Evolutionary conservation across 2,329 filamentous ascomycete genomes (phyloP).

Genomic region (Cryoendolithus antarcticus): DNA sequence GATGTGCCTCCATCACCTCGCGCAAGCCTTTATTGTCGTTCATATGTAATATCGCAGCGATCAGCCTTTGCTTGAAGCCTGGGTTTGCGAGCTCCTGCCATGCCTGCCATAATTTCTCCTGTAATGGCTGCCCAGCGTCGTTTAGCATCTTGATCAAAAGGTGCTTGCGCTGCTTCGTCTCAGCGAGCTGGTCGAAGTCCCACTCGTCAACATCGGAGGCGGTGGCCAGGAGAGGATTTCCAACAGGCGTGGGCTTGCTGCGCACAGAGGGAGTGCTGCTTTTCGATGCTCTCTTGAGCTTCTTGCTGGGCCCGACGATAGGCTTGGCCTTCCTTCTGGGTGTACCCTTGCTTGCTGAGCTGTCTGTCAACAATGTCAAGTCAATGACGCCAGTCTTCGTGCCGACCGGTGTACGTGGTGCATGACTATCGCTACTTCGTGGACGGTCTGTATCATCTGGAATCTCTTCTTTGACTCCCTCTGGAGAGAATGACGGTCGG

Average conservation of each 20-base stretch:
- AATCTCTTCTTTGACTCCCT: background rate
- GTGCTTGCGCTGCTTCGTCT: conserved; percentile 29
- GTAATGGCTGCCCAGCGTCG: conserved; percentile 12
- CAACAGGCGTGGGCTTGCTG: background rate
- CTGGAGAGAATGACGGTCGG: background rate
- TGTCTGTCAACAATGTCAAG: background rate
- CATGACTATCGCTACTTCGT: background rate
- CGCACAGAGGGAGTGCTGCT: background rate
- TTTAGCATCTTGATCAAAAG: conserved; percentile 32
- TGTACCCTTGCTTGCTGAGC: too few species aligned
- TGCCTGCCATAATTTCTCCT: conserved; percentile 5
- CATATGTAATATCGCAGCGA: background rate
- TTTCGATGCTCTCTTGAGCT: background rate
- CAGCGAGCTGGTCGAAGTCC: conserved; percentile 25
- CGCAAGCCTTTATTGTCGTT: background rate
- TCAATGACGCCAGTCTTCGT: background rate
- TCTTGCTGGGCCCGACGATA: background rate
- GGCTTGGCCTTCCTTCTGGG: too few species aligned
- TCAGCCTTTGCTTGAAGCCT: background rate
- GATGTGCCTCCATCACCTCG: background rate
- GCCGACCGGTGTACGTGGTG: background rate
- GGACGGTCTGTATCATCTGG: background rate
- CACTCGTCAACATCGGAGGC: conserved; percentile 19
- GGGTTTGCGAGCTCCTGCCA: background rate
- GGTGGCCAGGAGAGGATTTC: background rate